Evolutionary conservation across 352 stramenopile genomes (phyloP).

Genomic region (Halophytophthora batemanensis): DNA sequence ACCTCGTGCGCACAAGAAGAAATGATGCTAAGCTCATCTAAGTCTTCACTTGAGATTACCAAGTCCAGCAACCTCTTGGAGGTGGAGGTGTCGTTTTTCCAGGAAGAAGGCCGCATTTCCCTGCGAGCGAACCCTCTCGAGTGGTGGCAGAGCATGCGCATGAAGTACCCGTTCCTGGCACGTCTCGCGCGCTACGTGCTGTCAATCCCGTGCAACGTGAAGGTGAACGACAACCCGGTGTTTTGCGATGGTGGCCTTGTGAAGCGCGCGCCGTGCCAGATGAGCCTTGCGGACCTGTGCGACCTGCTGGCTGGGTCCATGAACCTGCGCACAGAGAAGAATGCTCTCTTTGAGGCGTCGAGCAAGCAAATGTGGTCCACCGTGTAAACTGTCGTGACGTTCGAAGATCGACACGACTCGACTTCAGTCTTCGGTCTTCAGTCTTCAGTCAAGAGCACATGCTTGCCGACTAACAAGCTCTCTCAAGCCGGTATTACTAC

Average conservation of each 20-base stretch:
- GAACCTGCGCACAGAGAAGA: conserved; percentile 56
- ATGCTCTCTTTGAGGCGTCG: conserved; percentile 30
- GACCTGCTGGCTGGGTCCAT: conserved; percentile 49
- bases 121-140: conserved; percentile 63
- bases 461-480: too few species aligned
- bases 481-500: too few species aligned
- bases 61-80: conserved; percentile 78
- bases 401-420: too few species aligned
- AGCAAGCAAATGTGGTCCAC: conserved; percentile 58
- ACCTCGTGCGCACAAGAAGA: conserved; percentile 70
- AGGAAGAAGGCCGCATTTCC: conserved; percentile 58
- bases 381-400: conserved; percentile 15
- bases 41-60: conserved; percentile 59
- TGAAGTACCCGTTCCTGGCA: conserved; percentile 80
- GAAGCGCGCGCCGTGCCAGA: conserved; percentile 29
- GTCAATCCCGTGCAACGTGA: conserved; percentile 54
- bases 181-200: conserved; percentile 63
- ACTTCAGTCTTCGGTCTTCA: too few species aligned
- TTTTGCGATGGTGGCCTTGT: conserved; percentile 41
- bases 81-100: conserved; percentile 77
- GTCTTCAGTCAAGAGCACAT: too few species aligned
- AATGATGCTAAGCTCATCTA: conserved; percentile 63
- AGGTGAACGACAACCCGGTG: conserved; percentile 49
- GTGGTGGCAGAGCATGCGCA: conserved; percentile 72
- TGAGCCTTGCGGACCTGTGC: conserved; percentile 38